Evolutionary conservation across 2,329 filamentous ascomycete genomes (phyloP).

Genomic region (Hirsutella rhossiliensis): DNA sequence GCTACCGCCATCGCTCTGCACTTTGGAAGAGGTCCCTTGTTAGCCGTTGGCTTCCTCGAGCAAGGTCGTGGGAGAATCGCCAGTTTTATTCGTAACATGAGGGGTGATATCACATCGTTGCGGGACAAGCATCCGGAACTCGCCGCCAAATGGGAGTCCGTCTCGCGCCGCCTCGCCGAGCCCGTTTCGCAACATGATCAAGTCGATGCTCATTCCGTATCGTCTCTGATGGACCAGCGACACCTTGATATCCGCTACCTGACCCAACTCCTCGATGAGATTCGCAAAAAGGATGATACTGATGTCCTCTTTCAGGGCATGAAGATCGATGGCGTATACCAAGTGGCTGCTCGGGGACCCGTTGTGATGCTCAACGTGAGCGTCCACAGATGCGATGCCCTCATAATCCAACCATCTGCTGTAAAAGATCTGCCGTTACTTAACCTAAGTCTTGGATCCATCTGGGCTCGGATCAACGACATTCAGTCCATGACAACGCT

Average conservation of each 20-base stretch:
- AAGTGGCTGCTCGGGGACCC: conserved; percentile 6
- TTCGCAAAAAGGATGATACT: too few species aligned
- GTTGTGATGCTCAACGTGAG: conserved; percentile 19
- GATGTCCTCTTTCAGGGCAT: too few species aligned
- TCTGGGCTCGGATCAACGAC: conserved; percentile 1
- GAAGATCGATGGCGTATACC: too few species aligned
- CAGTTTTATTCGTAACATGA: conserved; percentile 9
- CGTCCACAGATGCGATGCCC: conserved; percentile 15
- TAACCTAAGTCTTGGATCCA: conserved; percentile 1
- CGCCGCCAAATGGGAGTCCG: too few species aligned
- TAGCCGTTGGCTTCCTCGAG: conserved; percentile 12
- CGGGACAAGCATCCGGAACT: background rate
- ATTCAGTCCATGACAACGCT: background rate
- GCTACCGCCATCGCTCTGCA: background rate
- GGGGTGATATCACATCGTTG: conserved; percentile 3
- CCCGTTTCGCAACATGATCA: too few species aligned
- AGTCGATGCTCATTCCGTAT: too few species aligned
- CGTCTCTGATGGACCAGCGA: too few species aligned
- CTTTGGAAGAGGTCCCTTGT: background rate
- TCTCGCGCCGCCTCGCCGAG: too few species aligned
- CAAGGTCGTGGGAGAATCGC: conserved; percentile 14
- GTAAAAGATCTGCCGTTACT: conserved; percentile 10
- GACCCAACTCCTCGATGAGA: too few species aligned
- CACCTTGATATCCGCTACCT: too few species aligned
- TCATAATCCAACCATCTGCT: conserved; percentile 12